phyloP scores from a whole-genome alignment of 2,329 filamentous ascomycete species.

The Phialocephala subalpina region DNA sequence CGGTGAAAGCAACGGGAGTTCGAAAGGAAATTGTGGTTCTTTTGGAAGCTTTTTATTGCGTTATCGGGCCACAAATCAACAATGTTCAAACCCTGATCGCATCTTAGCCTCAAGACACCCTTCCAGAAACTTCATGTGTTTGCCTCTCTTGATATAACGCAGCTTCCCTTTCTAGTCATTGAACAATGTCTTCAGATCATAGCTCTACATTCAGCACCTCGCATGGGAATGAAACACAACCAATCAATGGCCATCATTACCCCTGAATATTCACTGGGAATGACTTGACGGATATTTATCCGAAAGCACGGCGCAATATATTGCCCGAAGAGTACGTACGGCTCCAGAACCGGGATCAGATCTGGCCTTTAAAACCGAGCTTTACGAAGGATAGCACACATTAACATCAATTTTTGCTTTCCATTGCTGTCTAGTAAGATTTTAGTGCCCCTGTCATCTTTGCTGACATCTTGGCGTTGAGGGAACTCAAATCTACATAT shows the following conservation, averaged over 20 bases:
- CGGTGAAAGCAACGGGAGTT: too few species aligned
- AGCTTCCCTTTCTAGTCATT: not conserved
- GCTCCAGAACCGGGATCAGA: not conserved
- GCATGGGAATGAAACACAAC: not conserved
- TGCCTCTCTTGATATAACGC: not conserved
- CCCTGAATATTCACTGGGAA: not conserved
- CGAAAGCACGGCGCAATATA: not conserved
- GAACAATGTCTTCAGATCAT: not conserved
- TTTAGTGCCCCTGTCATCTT: not conserved
- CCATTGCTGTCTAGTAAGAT: not conserved
- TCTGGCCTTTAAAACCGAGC: not conserved
- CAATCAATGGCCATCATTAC: not conserved
- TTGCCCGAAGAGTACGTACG: not conserved
- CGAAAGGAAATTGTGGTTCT: too few species aligned
- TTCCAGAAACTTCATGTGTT: not conserved
- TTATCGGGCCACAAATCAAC: too few species aligned
- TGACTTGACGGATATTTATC: not conserved
- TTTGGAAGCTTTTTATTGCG: too few species aligned
- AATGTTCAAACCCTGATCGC: too few species aligned
- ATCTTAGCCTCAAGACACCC: too few species aligned
- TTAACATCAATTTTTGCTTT: not conserved
- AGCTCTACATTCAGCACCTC: not conserved
- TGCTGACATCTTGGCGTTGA: constrained; percentile 1
- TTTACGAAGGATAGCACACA: not conserved
- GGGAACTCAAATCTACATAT: not conserved